Conservation (phyloP, 2,329 filamentous ascomycete species). For the Hymenoscyphus infarciens region DNA sequence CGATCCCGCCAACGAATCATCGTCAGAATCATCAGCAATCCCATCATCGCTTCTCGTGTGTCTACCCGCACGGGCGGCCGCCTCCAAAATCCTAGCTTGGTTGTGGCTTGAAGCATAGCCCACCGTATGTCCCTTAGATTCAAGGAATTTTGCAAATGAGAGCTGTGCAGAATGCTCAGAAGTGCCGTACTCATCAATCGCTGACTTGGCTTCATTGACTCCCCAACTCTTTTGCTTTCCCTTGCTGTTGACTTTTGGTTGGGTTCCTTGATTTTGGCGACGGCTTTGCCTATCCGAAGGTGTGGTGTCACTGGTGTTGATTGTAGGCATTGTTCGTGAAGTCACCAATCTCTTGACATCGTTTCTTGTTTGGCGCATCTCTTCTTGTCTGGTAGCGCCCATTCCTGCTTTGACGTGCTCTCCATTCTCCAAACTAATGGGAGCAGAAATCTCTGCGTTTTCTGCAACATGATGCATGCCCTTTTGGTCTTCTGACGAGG, state of each 20-base stretch:
- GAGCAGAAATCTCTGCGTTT: neutral
- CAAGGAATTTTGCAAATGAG: neutral
- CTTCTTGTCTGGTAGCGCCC: neutral
- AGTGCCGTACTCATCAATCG: neutral
- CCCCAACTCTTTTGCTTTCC: neutral
- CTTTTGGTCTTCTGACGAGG: neutral
- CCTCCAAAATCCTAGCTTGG: neutral
- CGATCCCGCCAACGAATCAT: neutral
- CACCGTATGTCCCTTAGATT: neutral
- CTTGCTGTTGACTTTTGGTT: too few relatives aligned
- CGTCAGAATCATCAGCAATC: neutral
- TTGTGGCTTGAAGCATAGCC: neutral
- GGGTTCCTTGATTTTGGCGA: neutral
- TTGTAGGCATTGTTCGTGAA: neutral
- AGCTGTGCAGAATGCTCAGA: neutral
- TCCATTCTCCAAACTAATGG: neutral
- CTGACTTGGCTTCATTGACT: neutral
- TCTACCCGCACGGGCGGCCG: neutral
- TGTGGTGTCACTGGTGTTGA: neutral
- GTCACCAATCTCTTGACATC: neutral
- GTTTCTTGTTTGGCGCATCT: neutral
- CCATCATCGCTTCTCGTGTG: conserved; percentile 1
- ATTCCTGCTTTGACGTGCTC: neutral
- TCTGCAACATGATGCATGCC: neutral
- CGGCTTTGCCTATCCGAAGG: neutral